These are phyloP conservation scores for Phymatotrichopsis omnivora DNA, from an alignment of 2,329 filamentous ascomycete genomes.

Conservation along the genomic window DNA sequence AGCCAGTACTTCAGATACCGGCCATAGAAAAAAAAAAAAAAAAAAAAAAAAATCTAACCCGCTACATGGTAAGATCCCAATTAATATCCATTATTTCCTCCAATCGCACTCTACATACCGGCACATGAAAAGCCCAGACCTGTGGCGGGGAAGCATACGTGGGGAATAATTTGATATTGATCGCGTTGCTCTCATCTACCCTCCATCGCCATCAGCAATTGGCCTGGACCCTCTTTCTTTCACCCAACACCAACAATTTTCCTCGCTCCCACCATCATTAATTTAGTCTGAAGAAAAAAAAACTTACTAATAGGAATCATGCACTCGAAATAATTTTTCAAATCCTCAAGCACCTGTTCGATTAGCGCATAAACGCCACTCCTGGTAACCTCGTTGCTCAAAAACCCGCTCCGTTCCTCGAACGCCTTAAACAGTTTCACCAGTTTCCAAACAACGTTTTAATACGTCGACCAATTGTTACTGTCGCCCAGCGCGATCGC, in stretches of 20 bases:
- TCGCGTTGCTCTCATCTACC: constrained; percentile 78
- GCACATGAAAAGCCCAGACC: constrained; percentile 83
- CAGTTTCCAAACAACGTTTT: constrained; percentile 74
- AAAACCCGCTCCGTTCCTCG: constrained; percentile 80
- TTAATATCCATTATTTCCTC: constrained; percentile 45
- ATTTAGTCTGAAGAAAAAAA: background rate
- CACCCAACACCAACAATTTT: no score
- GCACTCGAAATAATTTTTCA: constrained; percentile 96
- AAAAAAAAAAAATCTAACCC: constrained; percentile 37
- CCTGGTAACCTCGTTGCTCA: constrained; percentile 49
- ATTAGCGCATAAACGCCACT: constrained; percentile 65
- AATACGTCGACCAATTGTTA: constrained; percentile 63
- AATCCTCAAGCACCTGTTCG: constrained; percentile 69
- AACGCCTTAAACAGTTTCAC: constrained; percentile 77
- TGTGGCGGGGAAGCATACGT: constrained; percentile 65
- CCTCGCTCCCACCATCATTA: background rate
- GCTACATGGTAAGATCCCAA: constrained; percentile 46
- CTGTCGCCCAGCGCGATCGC: constrained; percentile 65
- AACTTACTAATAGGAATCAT: constrained; percentile 86
- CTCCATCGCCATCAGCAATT: background rate
- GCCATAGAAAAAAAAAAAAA: no score
- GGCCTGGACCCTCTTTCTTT: no score
- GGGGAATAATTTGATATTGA: constrained; percentile 93
- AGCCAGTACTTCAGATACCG: background rate
- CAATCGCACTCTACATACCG: constrained; percentile 55